These are phyloP conservation scores for Phlebiopsis flavidoalba DNA, from an alignment of 768 basidiomycete species.

Conservation along the genomic window DNA sequence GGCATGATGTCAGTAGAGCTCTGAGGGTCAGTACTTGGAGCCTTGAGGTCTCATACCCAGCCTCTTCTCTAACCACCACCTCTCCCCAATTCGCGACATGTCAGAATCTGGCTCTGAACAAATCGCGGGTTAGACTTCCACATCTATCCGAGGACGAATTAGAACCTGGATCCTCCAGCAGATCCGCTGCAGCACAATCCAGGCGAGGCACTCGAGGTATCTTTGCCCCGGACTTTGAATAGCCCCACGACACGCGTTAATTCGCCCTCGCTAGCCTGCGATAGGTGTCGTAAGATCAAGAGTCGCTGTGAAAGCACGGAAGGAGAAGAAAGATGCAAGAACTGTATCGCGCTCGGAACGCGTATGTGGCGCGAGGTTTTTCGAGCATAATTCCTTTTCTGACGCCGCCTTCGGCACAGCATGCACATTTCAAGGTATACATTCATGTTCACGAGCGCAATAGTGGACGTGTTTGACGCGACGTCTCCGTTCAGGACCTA, in stretches of 20 bases:
- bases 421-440: slow-evolving; percentile 60
- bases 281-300: slow-evolving; percentile 85
- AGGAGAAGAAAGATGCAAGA: slow-evolving; percentile 54
- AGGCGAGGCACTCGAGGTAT: slow-evolving; percentile 21
- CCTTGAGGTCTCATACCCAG: background rate
- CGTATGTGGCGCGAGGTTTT: slow-evolving; percentile 10
- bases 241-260: background rate
- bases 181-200: background rate
- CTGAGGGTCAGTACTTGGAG: background rate
- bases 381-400: background rate
- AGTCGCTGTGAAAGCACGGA: slow-evolving; percentile 75
- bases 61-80: slow-evolving; percentile 10
- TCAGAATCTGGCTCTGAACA: background rate
- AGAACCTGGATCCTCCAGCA: slow-evolving; percentile 15
- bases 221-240: background rate
- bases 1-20: background rate
- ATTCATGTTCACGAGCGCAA: slow-evolving; percentile 14
- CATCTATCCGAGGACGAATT: slow-evolving; percentile 15
- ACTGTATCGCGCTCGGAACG: slow-evolving; percentile 45
- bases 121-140: background rate
- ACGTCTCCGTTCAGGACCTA: slow-evolving; percentile 49
- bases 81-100: background rate
- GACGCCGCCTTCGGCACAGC: slow-evolving; percentile 10
- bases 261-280: slow-evolving; percentile 51
- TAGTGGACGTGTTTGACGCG: slow-evolving; percentile 18